phyloP scores from a whole-genome alignment of 2,329 filamentous ascomycete genomes.

The Beauveria australis region DNA sequence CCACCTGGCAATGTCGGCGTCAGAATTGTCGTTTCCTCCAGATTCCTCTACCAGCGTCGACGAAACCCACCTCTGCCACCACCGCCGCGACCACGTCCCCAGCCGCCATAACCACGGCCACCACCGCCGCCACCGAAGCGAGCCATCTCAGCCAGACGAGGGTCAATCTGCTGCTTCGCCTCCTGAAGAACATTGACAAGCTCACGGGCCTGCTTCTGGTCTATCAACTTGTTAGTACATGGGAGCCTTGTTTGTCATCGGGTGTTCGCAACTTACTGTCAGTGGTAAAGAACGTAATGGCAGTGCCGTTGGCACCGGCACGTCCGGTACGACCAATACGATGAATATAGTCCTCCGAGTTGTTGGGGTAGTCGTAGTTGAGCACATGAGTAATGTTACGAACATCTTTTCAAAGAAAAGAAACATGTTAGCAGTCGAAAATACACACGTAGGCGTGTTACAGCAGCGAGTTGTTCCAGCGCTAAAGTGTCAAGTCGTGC shows the following conservation, averaged over 20 bases:
- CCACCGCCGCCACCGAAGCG: constrained; percentile 84
- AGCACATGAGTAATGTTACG: constrained; percentile 99
- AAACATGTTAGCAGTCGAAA: constrained; percentile 68
- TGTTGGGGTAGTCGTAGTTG: constrained; percentile 99
- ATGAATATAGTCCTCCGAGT: constrained; percentile 97
- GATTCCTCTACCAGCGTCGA: constrained; percentile 19
- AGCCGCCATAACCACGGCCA: constrained; percentile 63
- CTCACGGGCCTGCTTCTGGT: constrained; percentile 93
- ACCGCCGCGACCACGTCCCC: constrained; percentile 55
- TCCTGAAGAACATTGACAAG: constrained; percentile 87
- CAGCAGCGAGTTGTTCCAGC: constrained; percentile 53
- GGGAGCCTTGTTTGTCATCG: neutral
- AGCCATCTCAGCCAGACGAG: constrained; percentile 89
- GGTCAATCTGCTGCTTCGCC: constrained; percentile 94
- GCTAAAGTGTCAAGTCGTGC: constrained; percentile 24
- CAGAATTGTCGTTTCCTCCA: constrained; percentile 18
- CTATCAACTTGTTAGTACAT: constrained; percentile 39
- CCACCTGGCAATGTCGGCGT: constrained; percentile 26
- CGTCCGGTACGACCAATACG: constrained; percentile 93
- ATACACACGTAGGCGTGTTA: constrained; percentile 32
- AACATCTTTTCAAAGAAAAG: constrained; percentile 72
- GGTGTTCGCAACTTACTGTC: constrained; percentile 67
- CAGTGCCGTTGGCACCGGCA: constrained; percentile 89
- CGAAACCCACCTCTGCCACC: constrained; percentile 41
- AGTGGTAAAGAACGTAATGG: constrained; percentile 98